phyloP scores from a whole-genome alignment of 306 rosid species.

The Boehmeria nivea region DNA sequence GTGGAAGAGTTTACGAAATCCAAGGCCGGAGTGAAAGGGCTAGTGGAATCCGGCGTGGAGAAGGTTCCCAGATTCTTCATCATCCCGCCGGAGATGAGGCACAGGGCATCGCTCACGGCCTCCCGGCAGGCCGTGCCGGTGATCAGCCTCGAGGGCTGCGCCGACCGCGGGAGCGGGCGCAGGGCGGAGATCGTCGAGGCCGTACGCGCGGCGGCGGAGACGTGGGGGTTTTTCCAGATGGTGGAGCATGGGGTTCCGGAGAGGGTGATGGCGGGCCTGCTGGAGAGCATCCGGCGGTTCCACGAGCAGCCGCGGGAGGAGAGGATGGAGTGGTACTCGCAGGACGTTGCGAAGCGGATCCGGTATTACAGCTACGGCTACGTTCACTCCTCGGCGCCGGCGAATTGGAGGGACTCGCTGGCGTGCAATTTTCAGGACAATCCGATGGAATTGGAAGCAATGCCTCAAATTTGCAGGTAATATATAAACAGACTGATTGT shows the following conservation, averaged over 20 bases:
- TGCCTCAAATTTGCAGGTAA: conserved; percentile 28
- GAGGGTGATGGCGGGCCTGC: conserved; percentile 21
- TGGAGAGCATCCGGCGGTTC: conserved; percentile 27
- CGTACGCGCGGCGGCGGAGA: conserved; percentile 38
- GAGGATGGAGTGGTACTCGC: conserved; percentile 39
- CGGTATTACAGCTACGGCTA: conserved; percentile 43
- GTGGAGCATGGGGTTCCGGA: conserved; percentile 44
- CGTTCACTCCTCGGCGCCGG: conserved; percentile 24
- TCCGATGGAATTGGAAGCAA: not conserved
- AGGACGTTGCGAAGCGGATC: conserved; percentile 24
- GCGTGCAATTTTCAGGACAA: conserved; percentile 6
- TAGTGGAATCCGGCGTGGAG: conserved; percentile 47
- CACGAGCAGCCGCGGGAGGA: conserved; percentile 52
- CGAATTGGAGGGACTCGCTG: conserved; percentile 30
- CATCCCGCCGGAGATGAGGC: conserved; percentile 41
- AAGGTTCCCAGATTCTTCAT: conserved; percentile 51
- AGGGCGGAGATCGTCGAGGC: conserved; percentile 19
- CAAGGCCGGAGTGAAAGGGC: conserved; percentile 68
- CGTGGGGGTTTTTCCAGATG: conserved; percentile 56
- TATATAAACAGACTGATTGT: not conserved
- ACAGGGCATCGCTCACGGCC: not conserved
- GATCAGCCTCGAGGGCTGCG: conserved; percentile 38
- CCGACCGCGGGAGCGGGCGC: conserved; percentile 9
- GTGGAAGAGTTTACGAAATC: conserved; percentile 49
- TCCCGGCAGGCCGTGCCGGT: conserved; percentile 37